Base-by-base conservation (phyloP, 2,329 filamentous ascomycete species). In the Camillea tinctor region DNA sequence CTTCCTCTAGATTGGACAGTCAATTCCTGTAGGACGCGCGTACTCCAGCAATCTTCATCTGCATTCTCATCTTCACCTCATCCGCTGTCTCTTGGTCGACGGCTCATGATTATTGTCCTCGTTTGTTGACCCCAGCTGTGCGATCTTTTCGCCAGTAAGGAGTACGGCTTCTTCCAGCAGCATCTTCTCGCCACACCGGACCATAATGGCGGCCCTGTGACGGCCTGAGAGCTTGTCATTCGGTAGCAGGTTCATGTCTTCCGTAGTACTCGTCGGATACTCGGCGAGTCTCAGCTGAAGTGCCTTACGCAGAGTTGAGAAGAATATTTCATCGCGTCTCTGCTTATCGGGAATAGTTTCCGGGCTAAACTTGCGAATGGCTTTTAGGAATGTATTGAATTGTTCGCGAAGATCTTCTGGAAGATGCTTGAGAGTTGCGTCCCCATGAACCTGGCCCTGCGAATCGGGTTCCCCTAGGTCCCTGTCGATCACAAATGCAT, bases 171-270 rank as follows among this genome's bases (percentile, higher is more conserved):
- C 80, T 58, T 79, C 75, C 22, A 93, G 71, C 5, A 93, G 78
- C 66, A 81, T 80, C 73, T 92, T 92, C 75, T 94, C 91, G 15
- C 90, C 91, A 2, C 88, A 75, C 60, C 91, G 83, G 40, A 93
- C 88, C 55, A 84, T 77, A 21, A 87, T 69, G 0, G 90, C 90
- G 86, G 90, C 90, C 50, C 75, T 77, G 15, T 73, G 72, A 54
- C 82, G 76, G 26, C 75, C 67, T 2, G 63, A 63, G 6, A 79
- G 59, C 15, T 65, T 65, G 4, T 66, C 61, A 1, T 59, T 59
- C 11, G 69, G 60, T 20, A 82, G 68, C 0, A 81, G 64, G n/a
- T 68, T 59, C 54, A 75, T 69, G 56, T 83, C 80, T 48, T 80
- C 72, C 0, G 69, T 68, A n/a, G 74, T 67, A 20, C 70, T 76